Conservation (phyloP, 1,139 yeast species). For the Sugiyamaella pinicola region DNA sequence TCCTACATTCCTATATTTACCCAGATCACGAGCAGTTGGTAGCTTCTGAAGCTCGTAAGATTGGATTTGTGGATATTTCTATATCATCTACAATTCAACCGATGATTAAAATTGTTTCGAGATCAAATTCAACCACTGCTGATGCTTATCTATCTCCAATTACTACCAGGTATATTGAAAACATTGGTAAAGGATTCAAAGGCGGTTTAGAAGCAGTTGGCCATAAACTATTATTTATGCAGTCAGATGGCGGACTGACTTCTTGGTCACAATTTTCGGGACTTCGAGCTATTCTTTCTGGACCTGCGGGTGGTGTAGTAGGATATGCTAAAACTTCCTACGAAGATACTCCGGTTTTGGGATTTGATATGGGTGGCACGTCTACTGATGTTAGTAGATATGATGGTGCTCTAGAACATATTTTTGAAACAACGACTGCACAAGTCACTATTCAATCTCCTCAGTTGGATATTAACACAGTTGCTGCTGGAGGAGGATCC, state of each 20-base stretch:
- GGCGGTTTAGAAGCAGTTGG: constrained; percentile 52
- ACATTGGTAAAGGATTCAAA: constrained; percentile 62
- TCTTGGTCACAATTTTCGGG: constrained; percentile 54
- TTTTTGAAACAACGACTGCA: constrained; percentile 58
- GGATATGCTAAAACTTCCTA: constrained; percentile 56
- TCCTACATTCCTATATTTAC: constrained; percentile 69
- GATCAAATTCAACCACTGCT: constrained; percentile 73
- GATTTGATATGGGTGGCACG: constrained; percentile 66
- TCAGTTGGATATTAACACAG: constrained; percentile 59
- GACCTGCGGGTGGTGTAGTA: constrained; percentile 65
- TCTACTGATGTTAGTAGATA: constrained; percentile 59
- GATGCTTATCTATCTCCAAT: constrained; percentile 81
- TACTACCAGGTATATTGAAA: constrained; percentile 59
- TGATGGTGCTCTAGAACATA: constrained; percentile 52
- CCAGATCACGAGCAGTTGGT: constrained; percentile 64
- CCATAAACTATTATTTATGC: constrained; percentile 56
- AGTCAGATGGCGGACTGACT: constrained; percentile 60
- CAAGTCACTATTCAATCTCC: constrained; percentile 60
- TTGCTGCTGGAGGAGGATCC: constrained; percentile 65
- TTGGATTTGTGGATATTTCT: constrained; percentile 66
- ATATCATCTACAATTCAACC: constrained; percentile 69
- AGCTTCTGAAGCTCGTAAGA: constrained; percentile 57
- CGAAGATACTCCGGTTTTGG: constrained; percentile 44
- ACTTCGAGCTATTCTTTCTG: constrained; percentile 54
- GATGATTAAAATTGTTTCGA: constrained; percentile 68